Base-by-base conservation (phyloP, 2,329 filamentous ascomycete species). In the Phaeosphaeriaceae sp. region DNA sequence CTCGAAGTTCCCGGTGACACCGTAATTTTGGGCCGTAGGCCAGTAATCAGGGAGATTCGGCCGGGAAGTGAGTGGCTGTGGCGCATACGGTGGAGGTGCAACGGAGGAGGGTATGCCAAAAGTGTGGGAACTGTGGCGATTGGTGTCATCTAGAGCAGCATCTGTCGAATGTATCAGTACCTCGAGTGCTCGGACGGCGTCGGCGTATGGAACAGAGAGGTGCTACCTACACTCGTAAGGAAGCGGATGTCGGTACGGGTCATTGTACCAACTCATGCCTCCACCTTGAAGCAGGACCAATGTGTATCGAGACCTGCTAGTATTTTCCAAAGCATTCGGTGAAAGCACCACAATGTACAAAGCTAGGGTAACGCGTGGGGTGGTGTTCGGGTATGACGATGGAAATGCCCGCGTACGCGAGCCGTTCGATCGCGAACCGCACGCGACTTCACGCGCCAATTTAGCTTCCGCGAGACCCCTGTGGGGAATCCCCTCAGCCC, bases 381-480 rank as follows among this genome's bases (percentile, higher is more conserved):
- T 50, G 17, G 25, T 9, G 54, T 41, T 31, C 41, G 3, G 6
- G 48, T 19, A 48, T 48, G 44, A 51, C 24, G 47, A 20, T 50
- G 41, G 53, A 19, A 40, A 36, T 40, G 15, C 21, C 25, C 55
- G 52, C 55, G 46, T 55, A 51, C 33, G 52, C 54, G 54, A 53
- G 19, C 31, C 33, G 27, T 22, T 45, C 52, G 41, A 47, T 53
- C 58, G 55, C 58, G 58, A 44, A 42, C 33, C 41, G 17, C 55
- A 61, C 58, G 49, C 58, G 54, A 51, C 31, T 19, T 58, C 55
- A 61, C 24, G 52, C 58, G 55, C 54, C 57, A 61, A 56, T 50
- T 50, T 60, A 25, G 53, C 22, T 54, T 41, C 51, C 50, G 51
- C 25, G 10, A 21, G n/a, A 25, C 17, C 44, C 44, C 44, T 27